A percentile compares a stretch with the other conserved stretches of the same genome.
These are phyloP conservation scores for Leonotis leonurus DNA, from an alignment of 257 asterid genomes.

Conservation along the genomic window DNA sequence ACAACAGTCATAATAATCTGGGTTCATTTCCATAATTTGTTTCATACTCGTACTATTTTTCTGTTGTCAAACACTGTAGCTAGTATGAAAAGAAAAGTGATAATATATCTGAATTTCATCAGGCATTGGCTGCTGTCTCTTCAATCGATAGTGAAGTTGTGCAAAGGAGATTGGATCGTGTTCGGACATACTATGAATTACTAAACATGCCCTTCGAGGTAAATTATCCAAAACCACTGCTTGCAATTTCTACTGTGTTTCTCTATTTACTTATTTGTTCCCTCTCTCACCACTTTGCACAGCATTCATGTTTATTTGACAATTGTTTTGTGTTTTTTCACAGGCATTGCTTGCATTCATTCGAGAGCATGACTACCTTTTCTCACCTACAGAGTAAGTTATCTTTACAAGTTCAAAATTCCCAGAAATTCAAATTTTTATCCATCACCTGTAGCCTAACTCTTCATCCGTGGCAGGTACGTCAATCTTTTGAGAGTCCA, in stretches of 20 bases:
- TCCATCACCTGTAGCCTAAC: not conserved
- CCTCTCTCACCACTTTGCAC: not conserved
- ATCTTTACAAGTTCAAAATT: not conserved
- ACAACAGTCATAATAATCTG: not conserved
- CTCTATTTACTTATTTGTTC: not conserved
- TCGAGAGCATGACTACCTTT: slow-evolving; percentile 65
- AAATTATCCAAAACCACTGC: slow-evolving; percentile 17
- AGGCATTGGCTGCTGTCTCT: slow-evolving; percentile 95
- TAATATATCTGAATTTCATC: slow-evolving; percentile 18
- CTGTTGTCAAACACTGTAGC: not conserved
- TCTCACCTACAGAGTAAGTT: slow-evolving; percentile 78
- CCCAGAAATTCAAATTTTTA: not conserved
- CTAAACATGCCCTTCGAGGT: slow-evolving; percentile 98
- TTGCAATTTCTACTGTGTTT: not conserved
- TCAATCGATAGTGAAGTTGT: slow-evolving; percentile 77
- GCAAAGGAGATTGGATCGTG: slow-evolving; percentile 75
- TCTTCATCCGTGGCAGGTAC: slow-evolving; percentile 48
- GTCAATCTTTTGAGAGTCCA: slow-evolving; percentile 60
- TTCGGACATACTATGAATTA: slow-evolving; percentile 84
- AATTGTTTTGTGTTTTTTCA: slow-evolving; percentile 8
- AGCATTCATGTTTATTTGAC: not conserved
- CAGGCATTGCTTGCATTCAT: slow-evolving; percentile 94
- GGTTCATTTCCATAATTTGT: too few species aligned
- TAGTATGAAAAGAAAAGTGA: slow-evolving; percentile 9
- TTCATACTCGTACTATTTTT: not conserved